These are phyloP conservation scores for Arabis hirsuta DNA, from an alignment of 345 rosid species.

Conservation along the genomic window DNA sequence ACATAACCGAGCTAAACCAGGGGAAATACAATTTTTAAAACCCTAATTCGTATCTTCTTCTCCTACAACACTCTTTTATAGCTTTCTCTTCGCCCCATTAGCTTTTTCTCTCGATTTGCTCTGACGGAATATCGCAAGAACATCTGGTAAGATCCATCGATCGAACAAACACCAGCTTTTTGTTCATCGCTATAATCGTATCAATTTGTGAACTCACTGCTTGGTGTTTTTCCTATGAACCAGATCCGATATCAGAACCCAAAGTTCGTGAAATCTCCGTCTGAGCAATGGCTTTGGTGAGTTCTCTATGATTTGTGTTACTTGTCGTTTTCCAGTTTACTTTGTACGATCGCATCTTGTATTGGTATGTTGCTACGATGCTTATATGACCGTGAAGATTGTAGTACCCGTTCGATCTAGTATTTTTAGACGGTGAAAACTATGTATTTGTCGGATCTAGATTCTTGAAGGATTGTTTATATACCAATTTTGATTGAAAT, in stretches of 20 bases:
- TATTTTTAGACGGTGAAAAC: too few species aligned
- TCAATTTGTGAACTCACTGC: background rate
- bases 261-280: constrained; percentile 34
- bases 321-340: background rate
- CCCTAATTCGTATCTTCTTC: constrained; percentile 32
- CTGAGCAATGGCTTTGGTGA: constrained; percentile 78
- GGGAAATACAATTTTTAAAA: background rate
- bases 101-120: constrained; percentile 34
- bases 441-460: background rate
- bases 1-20: constrained; percentile 31
- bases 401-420: background rate
- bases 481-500: background rate
- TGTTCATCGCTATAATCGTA: background rate
- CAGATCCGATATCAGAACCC: constrained; percentile 62
- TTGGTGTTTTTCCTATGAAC: constrained; percentile 30
- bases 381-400: background rate
- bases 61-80: constrained; percentile 5
- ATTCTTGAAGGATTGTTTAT: background rate
- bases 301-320: constrained; percentile 32
- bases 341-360: constrained; percentile 18
- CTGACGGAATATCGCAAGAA: constrained; percentile 23
- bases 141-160: constrained; percentile 37
- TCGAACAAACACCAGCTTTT: background rate
- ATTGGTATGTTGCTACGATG: background rate
- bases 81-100: constrained; percentile 34